These are phyloP conservation scores for Pseudonitzschia pungens DNA, from an alignment of 108 stramenopile genomes.

Conservation along the genomic window DNA sequence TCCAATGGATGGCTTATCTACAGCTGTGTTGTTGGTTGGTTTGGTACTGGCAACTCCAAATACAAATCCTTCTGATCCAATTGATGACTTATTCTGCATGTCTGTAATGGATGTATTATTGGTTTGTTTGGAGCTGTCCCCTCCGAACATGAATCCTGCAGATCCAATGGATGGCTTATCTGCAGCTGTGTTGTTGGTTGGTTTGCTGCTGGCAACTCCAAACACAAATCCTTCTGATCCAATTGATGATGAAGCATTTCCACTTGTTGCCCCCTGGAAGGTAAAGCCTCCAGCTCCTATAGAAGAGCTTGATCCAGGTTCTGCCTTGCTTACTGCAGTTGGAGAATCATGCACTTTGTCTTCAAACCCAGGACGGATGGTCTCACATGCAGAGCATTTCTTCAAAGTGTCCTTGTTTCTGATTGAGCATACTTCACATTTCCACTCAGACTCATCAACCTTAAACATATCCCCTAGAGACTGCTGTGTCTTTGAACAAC, in stretches of 20 bases:
- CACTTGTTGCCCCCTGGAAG: slow-evolving; percentile 43
- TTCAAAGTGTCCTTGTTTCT: slow-evolving; percentile 49
- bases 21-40: not conserved
- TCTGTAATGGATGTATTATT: no score
- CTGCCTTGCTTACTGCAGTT: not conserved
- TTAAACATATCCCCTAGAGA: slow-evolving; percentile 44
- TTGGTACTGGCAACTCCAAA: slow-evolving; percentile 45
- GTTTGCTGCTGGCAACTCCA: slow-evolving; percentile 33
- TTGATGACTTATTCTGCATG: slow-evolving; percentile 31
- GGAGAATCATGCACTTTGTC: slow-evolving; percentile 3
- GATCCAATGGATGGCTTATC: no score
- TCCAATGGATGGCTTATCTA: not conserved
- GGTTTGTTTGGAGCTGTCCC: no score
- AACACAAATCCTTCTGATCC: slow-evolving; percentile 60
- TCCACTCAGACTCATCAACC: slow-evolving; percentile 76
- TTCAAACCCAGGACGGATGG: slow-evolving; percentile 63
- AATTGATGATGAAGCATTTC: slow-evolving; percentile 31
- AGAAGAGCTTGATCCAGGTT: slow-evolving; percentile 7
- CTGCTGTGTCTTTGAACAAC: slow-evolving; percentile 14
- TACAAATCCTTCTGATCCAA: slow-evolving; percentile 59
- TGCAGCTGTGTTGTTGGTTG: not conserved
- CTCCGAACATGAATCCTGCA: no score
- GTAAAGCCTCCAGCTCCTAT: slow-evolving; percentile 63
- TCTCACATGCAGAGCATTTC: slow-evolving; percentile 81
- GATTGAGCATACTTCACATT: slow-evolving; percentile 81